Conservation (phyloP, 495 filamentous ascomycete species). For the Talaromyces wortmannii region DNA sequence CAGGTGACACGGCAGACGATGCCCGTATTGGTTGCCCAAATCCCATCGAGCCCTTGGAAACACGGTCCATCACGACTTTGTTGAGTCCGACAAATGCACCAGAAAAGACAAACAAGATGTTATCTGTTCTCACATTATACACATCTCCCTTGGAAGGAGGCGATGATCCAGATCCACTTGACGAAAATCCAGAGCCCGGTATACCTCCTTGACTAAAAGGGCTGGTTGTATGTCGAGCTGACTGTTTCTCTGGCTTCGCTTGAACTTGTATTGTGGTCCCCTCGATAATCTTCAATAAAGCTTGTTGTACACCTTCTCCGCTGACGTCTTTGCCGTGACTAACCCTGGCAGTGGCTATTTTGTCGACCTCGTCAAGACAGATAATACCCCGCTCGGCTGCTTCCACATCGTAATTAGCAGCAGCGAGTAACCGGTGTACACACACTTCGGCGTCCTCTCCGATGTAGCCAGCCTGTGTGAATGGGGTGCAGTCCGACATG, state of each 20-base stretch:
- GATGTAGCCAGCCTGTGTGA: constrained; percentile 96
- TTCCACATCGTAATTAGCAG: constrained; percentile 82
- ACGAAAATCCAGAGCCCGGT: constrained; percentile 30
- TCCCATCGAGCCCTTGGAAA: constrained; percentile 83
- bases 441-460: constrained; percentile 93
- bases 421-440: constrained; percentile 81
- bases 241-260: constrained; percentile 69
- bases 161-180: constrained; percentile 25
- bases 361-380: constrained; percentile 93
- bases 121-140: constrained; percentile 87
- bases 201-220: constrained; percentile 43
- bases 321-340: constrained; percentile 76
- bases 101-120: constrained; percentile 94
- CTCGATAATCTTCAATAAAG: constrained; percentile 91
- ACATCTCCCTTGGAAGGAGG: constrained; percentile 66
- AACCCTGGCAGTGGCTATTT: constrained; percentile 72
- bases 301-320: constrained; percentile 93
- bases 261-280: constrained; percentile 87
- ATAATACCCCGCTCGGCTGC: constrained; percentile 89
- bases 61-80: constrained; percentile 77
- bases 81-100: constrained; percentile 93
- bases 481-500: constrained; percentile 95
- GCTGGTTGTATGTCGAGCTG: constrained; percentile 33
- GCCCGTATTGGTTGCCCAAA: constrained; percentile 77
- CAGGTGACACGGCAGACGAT: constrained; percentile 17